Base-by-base conservation (phyloP, 208 protist genomes). In the Vickermania ingenoplastis region DNA sequence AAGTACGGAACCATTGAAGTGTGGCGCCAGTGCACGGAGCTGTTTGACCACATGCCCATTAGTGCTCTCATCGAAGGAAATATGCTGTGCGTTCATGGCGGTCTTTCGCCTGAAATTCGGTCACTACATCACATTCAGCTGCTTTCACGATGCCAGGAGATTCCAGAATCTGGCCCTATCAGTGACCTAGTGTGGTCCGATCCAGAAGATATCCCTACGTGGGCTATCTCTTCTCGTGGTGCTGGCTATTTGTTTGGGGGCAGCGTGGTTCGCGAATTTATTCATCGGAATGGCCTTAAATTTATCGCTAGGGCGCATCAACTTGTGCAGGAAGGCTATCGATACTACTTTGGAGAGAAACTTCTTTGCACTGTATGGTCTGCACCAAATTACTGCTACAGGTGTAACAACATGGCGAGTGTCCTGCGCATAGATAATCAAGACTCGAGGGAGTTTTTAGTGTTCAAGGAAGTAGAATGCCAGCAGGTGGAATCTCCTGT, bases 11-110 rank as follows among this genome's bases (percentile, higher is more conserved):
- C 82, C 2, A 87, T 90, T 0, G 97, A 97, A 51, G 93, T 99
- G 13, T 99, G 98, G 98, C 75, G 87, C 26, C 84, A 96, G 57
- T 99, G 94, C 63, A 99, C 96, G 7, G 97, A 99, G 50, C 86
- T 99, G 31, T 99, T 99, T 66, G 98, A 99, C 79, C 99, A 97
- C 73, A 84, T 99, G 52, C 89, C 92, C 3, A 86, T 99, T n/a
- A 87, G 94, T 17, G 98, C 98, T 1, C 57, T 99, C 0, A 86
- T 99, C 36, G 98, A 99, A 14, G 94, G 95, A 31, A 69, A 80
- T 31, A 89, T 92, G 0, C 91, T 99, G 26, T 98, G 95, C 71
- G 95, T 99, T 23, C 98, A 99, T 67, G 98, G 98, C 62, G 98
- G 98, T 3, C 79, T 99, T 24, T 98, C 92, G 0, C 98, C 98